phyloP scores from a whole-genome alignment of 2,329 filamentous ascomycete species.

The Rutstroemia sp. region DNA sequence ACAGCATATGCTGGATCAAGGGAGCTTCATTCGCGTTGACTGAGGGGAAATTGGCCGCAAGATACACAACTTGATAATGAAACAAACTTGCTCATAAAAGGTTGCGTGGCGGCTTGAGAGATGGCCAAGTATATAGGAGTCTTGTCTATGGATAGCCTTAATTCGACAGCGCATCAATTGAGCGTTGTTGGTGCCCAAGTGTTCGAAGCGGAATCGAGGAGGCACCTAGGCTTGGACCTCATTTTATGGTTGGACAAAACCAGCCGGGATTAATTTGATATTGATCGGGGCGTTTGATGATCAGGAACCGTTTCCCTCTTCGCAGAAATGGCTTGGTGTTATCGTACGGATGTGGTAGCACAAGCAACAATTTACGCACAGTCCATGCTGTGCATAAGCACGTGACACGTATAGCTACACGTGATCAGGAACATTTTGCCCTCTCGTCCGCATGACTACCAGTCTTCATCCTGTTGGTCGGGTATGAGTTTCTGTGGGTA shows the following conservation, averaged over 20 bases:
- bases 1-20: background rate
- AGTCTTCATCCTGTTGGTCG: too few relatives aligned
- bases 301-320: constrained; percentile 4
- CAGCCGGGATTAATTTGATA: background rate
- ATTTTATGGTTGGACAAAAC: constrained; percentile 5
- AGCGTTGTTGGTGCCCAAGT: constrained; percentile 25
- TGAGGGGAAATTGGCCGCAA: background rate
- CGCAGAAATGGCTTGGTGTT: constrained; percentile 3
- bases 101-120: constrained; percentile 27
- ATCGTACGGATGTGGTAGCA: background rate
- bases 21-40: background rate
- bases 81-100: constrained; percentile 5
- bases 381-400: too few relatives aligned
- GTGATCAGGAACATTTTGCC: too few relatives aligned
- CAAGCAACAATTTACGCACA: background rate
- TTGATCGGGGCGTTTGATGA: constrained; percentile 5
- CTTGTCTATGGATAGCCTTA: constrained; percentile 19
- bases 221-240: background rate
- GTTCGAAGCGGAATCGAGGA: constrained; percentile 5
- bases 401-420: too few relatives aligned
- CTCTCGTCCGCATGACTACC: too few relatives aligned
- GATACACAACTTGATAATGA: constrained; percentile 13
- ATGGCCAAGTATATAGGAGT: constrained; percentile 21
- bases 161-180: constrained; percentile 23
- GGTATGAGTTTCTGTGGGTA: too few relatives aligned